Percentiles rank a stretch among this genome's conserved stretches.
Conservation (phyloP, 108 stramenopile species). For the Bacterosira constricta region DNA sequence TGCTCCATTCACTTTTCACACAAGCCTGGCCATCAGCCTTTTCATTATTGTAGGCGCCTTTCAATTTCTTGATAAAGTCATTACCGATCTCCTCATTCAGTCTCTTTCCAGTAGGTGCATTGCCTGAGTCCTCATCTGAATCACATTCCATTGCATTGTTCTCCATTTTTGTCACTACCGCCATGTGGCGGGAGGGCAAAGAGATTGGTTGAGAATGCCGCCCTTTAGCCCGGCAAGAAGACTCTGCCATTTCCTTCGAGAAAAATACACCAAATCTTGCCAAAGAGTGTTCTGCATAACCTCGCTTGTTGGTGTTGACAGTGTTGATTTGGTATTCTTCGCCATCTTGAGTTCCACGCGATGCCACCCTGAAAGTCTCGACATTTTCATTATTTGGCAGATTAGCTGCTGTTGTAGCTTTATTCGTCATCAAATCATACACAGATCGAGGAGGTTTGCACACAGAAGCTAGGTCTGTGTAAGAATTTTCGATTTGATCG, state of each 20-base stretch:
- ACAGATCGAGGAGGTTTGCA: background rate
- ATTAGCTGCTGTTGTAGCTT: background rate
- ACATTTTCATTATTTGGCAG: background rate
- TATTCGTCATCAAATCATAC: background rate
- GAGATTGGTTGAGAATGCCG: background rate
- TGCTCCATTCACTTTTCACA: constrained; percentile 5
- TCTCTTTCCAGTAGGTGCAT: background rate
- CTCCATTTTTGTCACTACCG: background rate
- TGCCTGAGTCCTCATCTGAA: background rate
- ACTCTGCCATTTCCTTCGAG: background rate
- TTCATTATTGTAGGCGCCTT: background rate
- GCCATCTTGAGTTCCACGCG: background rate
- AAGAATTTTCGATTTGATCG: background rate
- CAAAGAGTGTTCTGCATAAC: background rate
- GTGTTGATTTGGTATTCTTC: background rate
- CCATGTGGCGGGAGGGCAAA: background rate
- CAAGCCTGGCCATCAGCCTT: background rate
- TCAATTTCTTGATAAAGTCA: background rate
- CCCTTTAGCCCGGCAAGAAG: background rate
- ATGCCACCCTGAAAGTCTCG: background rate
- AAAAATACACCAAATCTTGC: background rate
- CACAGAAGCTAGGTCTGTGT: background rate
- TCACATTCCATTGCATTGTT: background rate
- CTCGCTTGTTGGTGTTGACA: background rate
- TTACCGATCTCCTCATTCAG: background rate